phyloP scores from a whole-genome alignment of 2,329 filamentous ascomycete species.

The Colletotrichum ledebouriae region DNA sequence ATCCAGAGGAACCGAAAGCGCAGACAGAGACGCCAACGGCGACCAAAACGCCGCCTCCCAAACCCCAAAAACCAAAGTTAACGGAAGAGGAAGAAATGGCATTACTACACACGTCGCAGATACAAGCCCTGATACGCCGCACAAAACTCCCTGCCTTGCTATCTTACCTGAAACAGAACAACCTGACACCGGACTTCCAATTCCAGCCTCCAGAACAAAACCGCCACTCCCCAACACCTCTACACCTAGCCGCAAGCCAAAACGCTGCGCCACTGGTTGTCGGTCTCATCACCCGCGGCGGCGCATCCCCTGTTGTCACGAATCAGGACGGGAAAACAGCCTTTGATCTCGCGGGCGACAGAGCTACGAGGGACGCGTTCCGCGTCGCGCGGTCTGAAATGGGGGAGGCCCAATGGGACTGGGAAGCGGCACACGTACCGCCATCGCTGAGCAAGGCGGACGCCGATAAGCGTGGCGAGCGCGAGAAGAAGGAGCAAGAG shows the following conservation, averaged over 20 bases:
- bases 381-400: conserved; percentile 87
- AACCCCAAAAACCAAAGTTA: conserved; percentile 71
- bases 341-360: conserved; percentile 89
- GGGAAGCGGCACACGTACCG: conserved; percentile 82
- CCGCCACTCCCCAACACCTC: conserved; percentile 83
- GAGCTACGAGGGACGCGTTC: conserved; percentile 89
- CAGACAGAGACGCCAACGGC: conserved; percentile 53
- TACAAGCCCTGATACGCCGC: conserved; percentile 88
- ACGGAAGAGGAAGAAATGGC: conserved; percentile 88
- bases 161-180: conserved; percentile 85
- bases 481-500: conserved; percentile 78
- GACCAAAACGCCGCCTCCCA: conserved; percentile 53
- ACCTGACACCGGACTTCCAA: conserved; percentile 76
- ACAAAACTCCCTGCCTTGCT: conserved; percentile 91
- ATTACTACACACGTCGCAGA: conserved; percentile 86
- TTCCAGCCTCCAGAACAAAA: conserved; percentile 81
- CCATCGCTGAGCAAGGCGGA: conserved; percentile 77
- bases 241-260: conserved; percentile 87
- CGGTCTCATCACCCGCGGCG: conserved; percentile 80
- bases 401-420: conserved; percentile 82
- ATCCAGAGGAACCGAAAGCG: conserved; percentile 69
- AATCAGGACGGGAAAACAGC: conserved; percentile 86
- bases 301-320: conserved; percentile 77
- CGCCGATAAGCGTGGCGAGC: conserved; percentile 75
- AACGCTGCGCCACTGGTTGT: conserved; percentile 83